Conservation (phyloP, 441 rosid genomes). For the Gossypium trilobum region DNA sequence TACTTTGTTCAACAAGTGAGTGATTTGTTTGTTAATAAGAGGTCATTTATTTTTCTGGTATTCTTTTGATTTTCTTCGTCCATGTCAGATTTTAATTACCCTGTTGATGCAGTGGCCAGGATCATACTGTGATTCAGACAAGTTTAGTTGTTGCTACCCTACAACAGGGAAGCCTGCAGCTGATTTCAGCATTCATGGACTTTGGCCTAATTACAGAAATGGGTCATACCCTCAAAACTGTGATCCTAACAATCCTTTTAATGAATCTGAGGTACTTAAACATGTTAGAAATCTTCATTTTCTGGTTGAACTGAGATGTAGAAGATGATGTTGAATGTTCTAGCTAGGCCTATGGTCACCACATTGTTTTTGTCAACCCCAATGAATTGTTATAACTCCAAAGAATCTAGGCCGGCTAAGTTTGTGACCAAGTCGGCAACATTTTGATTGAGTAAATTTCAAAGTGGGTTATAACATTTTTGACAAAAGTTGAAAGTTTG, state of each 20-base stretch:
- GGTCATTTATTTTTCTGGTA: too few relatives aligned
- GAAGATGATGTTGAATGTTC: not conserved
- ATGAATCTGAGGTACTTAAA: constrained; percentile 45
- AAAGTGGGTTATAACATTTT: not conserved
- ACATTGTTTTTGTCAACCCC: not conserved
- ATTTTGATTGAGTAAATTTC: not conserved
- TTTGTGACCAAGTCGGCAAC: not conserved
- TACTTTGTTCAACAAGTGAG: constrained; percentile 80
- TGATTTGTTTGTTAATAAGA: not conserved
- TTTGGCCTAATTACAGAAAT: constrained; percentile 77
- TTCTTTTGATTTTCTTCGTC: not conserved
- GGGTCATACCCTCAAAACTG: constrained; percentile 73
- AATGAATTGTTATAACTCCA: not conserved
- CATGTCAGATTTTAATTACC: not conserved
- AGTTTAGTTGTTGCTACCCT: constrained; percentile 69
- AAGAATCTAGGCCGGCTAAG: not conserved
- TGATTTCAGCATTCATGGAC: constrained; percentile 82
- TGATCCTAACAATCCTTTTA: constrained; percentile 42
- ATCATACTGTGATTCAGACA: constrained; percentile 57
- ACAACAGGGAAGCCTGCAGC: constrained; percentile 70
- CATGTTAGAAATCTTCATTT: not conserved
- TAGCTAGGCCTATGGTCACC: not conserved
- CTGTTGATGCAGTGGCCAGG: constrained; percentile 69
- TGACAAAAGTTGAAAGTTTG: not conserved
- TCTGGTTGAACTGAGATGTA: not conserved